Base-by-base conservation (phyloP, 208 protist genomes). In the Trypanosoma mega region DNA sequence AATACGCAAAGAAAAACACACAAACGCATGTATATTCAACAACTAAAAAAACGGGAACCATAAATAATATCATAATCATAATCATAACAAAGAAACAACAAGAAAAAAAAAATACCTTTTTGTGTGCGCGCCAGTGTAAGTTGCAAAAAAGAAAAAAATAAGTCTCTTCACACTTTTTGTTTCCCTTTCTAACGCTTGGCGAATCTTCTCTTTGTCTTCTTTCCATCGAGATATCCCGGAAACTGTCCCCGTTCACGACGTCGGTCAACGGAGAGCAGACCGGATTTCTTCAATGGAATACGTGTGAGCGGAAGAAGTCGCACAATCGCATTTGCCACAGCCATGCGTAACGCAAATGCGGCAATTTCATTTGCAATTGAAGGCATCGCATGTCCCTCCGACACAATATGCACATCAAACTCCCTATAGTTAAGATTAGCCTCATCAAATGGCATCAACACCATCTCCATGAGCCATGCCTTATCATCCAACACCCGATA, bases 381-480 rank as follows among this genome's bases (percentile, higher is more conserved):
- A 24, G 86, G 89, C 75, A 86, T 87, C 16, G 85, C 82, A 51
- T 92, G 88, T 21, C 85, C 85, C 51, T 96, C 85, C 4, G 79
- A 81, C 23, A 93, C 68, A 49, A 96, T 79, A 29, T 83, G 86
- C 2, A 93, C 79, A 55, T 96, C 89, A 65, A 96, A 96, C 47
- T 96, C 89, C 48, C 73, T 76, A 39, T 82, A 92, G 43, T 92
- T 67, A 20, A 96, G 72, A 20, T 80, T 86, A 3, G 85, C 89
- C 58, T 96, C 89, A 47, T 96, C 89, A 71, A 96, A 96, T 3
- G 86, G 85, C 80, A 87, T 88, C 29, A 96, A 58, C 26, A 93
- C 71, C 83, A 93, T 90, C 68, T 96, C 89, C 83, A 96, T 91
- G 31, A 93, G 58, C 86, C 89, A 96, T 29, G 89, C 80, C 64